These are phyloP conservation scores for Candida sp. DNA, from an alignment of 1,139 yeast species.

Conservation along the genomic window DNA sequence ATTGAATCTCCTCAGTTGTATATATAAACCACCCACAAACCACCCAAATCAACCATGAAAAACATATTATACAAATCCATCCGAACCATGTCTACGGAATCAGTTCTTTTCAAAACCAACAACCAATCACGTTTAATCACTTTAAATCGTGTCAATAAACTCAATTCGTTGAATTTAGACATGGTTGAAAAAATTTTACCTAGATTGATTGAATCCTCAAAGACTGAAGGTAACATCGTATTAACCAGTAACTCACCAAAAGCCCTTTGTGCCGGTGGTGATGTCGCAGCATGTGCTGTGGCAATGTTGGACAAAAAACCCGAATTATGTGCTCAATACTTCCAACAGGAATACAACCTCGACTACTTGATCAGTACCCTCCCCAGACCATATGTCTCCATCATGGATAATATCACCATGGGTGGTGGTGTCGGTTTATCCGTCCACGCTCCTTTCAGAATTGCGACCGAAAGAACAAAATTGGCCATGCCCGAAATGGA, in stretches of 20 bases:
- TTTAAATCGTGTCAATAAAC: constrained; percentile 76
- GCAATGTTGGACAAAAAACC: constrained; percentile 48
- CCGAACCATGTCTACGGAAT: background rate
- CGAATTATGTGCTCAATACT: constrained; percentile 59
- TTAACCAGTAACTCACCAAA: constrained; percentile 65
- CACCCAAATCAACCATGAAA: background rate
- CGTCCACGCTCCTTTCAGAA: constrained; percentile 90
- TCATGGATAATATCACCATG: constrained; percentile 94
- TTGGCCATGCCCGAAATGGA: constrained; percentile 99
- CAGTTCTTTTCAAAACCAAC: constrained; percentile 58
- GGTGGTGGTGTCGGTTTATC: constrained; percentile 98
- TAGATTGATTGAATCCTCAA: constrained; percentile 72
- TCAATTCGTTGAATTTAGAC: constrained; percentile 78
- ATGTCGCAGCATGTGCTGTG: constrained; percentile 74
- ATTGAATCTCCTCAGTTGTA: background rate
- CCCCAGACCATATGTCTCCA: constrained; percentile 78
- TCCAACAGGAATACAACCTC: constrained; percentile 76
- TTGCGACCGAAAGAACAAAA: constrained; percentile 85
- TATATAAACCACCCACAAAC: background rate
- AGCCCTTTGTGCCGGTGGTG: constrained; percentile 91
- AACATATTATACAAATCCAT: background rate
- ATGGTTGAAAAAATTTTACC: constrained; percentile 80
- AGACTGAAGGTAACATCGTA: constrained; percentile 67
- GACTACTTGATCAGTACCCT: constrained; percentile 79
- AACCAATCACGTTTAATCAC: constrained; percentile 73